A percentile compares a stretch with the other conserved stretches of the same genome.
These are phyloP conservation scores for Rhizopus sp. DNA, from an alignment of 371 early-diverging fungal genomes.

Conservation along the genomic window DNA sequence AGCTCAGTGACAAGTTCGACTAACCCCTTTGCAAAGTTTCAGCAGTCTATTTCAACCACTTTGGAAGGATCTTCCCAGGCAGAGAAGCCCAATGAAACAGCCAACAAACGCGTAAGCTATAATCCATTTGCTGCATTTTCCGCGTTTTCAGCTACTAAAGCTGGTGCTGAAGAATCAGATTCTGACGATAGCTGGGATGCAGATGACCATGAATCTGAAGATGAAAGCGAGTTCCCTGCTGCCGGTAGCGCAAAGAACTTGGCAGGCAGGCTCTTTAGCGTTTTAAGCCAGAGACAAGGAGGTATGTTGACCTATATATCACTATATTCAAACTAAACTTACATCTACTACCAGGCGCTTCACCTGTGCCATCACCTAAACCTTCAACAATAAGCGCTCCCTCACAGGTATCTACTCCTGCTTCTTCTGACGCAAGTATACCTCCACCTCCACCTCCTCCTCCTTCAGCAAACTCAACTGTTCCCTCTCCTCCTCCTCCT, in stretches of 20 bases:
- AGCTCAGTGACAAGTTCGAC: constrained; percentile 31
- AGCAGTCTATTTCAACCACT: constrained; percentile 12
- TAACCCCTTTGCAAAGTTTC: constrained; percentile 54
- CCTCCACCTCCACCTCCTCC: constrained; percentile 20
- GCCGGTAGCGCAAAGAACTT: constrained; percentile 54
- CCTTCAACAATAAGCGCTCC: constrained; percentile 11
- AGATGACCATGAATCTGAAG: constrained; percentile 39
- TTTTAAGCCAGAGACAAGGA: constrained; percentile 33
- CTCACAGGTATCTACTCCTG: constrained; percentile 15
- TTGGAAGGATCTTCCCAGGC: constrained; percentile 19
- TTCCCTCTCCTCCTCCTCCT: constrained; percentile 23
- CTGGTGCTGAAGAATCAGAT: constrained; percentile 27
- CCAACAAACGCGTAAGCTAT: constrained; percentile 50
- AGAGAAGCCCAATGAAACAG: constrained; percentile 27
- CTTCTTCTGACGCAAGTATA: constrained; percentile 3
- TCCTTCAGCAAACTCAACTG: neutral
- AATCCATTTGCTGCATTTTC: constrained; percentile 56
- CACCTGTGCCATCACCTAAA: constrained; percentile 20
- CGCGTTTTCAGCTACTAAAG: constrained; percentile 48
- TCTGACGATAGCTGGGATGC: constrained; percentile 47
- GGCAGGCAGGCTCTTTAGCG: constrained; percentile 46
- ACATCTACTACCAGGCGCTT: neutral
- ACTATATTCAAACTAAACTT: neutral
- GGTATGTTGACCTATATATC: neutral
- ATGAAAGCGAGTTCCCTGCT: constrained; percentile 52